Evolutionary conservation across 345 rosid genomes (phyloP).

Genomic region (Aurinia saxatilis): DNA sequence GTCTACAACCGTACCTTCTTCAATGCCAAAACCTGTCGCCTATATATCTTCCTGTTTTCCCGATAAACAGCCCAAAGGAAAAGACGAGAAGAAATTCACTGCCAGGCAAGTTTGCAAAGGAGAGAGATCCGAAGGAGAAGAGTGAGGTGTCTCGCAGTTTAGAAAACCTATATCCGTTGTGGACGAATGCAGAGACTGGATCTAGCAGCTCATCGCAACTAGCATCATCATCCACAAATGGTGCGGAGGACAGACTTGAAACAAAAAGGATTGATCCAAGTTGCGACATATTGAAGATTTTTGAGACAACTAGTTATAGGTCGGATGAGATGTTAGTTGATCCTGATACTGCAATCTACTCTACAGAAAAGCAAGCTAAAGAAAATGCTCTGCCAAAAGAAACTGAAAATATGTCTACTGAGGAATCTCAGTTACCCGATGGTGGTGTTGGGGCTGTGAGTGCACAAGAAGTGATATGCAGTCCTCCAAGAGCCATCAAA

Average conservation of each 20-base stretch:
- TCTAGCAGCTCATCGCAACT: constrained; percentile 32
- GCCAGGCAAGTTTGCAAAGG: constrained; percentile 36
- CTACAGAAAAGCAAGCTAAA: constrained; percentile 37
- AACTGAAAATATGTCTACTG: constrained; percentile 25
- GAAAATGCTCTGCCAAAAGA: constrained; percentile 27
- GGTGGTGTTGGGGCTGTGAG: constrained; percentile 29
- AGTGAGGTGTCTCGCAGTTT: constrained; percentile 29
- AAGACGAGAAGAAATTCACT: constrained; percentile 53
- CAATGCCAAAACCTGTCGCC: constrained; percentile 60
- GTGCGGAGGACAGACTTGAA: constrained; percentile 57
- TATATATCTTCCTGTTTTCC: constrained; percentile 81
- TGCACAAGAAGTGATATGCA: constrained; percentile 18
- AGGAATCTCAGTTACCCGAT: constrained; percentile 26
- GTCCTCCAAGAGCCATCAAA: constrained; percentile 19
- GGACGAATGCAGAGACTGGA: constrained; percentile 30
- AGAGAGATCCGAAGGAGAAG: constrained; percentile 36
- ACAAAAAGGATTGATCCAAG: constrained; percentile 69
- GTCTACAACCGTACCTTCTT: constrained; percentile 70
- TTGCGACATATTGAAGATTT: constrained; percentile 36
- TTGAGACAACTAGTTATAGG: constrained; percentile 33
- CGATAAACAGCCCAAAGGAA: constrained; percentile 51
- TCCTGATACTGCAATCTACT: constrained; percentile 40
- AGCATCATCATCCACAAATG: constrained; percentile 46
- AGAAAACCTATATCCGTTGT: constrained; percentile 31
- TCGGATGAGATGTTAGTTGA: constrained; percentile 47